Evolutionary conservation across 805 yeast species (phyloP).

Genomic region (Schizosaccharomyces pombe): DNA sequence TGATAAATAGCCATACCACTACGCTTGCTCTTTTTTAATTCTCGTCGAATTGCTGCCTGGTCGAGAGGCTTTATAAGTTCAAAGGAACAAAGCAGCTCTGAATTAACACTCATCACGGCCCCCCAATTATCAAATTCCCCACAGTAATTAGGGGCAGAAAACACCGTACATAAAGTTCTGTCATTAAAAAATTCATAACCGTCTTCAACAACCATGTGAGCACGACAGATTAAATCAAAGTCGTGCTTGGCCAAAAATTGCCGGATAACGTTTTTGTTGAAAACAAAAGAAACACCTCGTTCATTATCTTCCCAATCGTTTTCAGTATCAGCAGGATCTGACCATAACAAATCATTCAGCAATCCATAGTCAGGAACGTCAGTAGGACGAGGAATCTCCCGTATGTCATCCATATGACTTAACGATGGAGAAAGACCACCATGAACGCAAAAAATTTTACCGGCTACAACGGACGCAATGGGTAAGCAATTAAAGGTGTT

Average conservation of each 20-base stretch:
- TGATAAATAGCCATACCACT: constrained; percentile 2
- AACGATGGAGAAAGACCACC: constrained; percentile 64
- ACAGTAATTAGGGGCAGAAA: constrained; percentile 55
- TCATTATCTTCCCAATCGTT: constrained; percentile 80
- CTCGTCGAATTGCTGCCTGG: constrained; percentile 75
- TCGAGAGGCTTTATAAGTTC: constrained; percentile 87
- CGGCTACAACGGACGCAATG: constrained; percentile 84
- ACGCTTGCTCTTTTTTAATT: constrained; percentile 62
- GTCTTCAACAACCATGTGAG: constrained; percentile 73
- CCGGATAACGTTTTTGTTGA: constrained; percentile 55
- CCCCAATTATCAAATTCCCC: constrained; percentile 90
- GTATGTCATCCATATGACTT: constrained; percentile 48
- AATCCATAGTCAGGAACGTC: constrained; percentile 71
- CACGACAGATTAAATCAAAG: constrained; percentile 61
- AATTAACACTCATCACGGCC: constrained; percentile 91
- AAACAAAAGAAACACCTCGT: constrained; percentile 63
- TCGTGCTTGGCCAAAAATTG: constrained; percentile 51
- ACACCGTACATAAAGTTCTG: constrained; percentile 45
- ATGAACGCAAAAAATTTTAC: constrained; percentile 78
- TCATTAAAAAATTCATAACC: constrained; percentile 60
- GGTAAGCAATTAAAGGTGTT: constrained; percentile 93
- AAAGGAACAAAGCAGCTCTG: constrained; percentile 75
- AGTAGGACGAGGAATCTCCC: constrained; percentile 56
- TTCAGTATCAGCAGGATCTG: constrained; percentile 62
- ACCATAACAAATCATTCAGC: constrained; percentile 57